Base-by-base conservation (phyloP, 1,284 basidiomycete genomes). In the Cystobasidiaceae sp. region DNA sequence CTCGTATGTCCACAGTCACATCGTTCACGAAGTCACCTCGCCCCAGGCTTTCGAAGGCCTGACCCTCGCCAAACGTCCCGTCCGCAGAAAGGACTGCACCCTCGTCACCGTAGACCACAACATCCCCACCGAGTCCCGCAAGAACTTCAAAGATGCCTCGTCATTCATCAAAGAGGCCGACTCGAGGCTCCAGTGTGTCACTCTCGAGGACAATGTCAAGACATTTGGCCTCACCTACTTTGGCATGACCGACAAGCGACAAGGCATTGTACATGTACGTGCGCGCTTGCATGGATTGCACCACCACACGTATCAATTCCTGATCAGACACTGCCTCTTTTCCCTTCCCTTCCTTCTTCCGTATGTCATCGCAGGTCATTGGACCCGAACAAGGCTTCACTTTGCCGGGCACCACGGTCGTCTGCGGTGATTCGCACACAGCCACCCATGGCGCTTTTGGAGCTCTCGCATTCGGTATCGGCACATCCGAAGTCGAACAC, bases 11-110 rank as follows among this genome's bases (percentile, higher is more conserved):
- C n/a, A 19, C 69, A 92, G 92, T 61, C 93, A 97, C 77, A 84
- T 97, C 60, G 88, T 93, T 17, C 93, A 96, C 74, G 93, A 96
- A 81, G 93, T 97, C 57, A 96, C 93, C 19, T 93, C 89, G 69
- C 93, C 93, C 34, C 93, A 97, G 77, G 93, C 93, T 0, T 97
- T 97, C 73, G 93, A 96, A 78, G 93, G 93, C 75, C 81, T 97
- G 84, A 87, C 72, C 69, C 87, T 83, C 72, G 90, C 93, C 57
- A 84, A 83, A 41, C 84, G 93, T 65, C 82, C 83, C 41, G 93
- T 96, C 61, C 86, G 93, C 60, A 82, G 93, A 65, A 87, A 91
- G 44, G 93, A 97, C 77, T 96, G 92, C 77, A 96, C 93, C 58
- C 82, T 97, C 49, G 93, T 90, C 15, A 97, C 93, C 1, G 88